Evolutionary conservation across 1,284 basidiomycete genomes (phyloP).

Genomic region (Tylopilus sp.): DNA sequence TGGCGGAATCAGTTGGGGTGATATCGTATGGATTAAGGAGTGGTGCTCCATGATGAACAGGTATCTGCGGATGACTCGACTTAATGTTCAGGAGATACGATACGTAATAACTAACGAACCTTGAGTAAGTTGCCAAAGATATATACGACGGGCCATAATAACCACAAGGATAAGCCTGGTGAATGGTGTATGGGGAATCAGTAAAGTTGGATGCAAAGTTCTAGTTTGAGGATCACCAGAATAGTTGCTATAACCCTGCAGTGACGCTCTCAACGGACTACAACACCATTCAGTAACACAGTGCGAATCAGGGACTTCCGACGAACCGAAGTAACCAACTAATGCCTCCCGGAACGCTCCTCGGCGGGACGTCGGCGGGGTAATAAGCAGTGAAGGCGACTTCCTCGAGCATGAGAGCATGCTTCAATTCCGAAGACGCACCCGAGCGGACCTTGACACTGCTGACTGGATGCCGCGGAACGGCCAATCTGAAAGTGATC

Average conservation of each 20-base stretch:
- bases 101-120: constrained; percentile 21
- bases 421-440: constrained; percentile 25
- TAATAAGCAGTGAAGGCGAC: constrained; percentile 60
- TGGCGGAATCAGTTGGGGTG: constrained; percentile 2
- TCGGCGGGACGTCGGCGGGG: constrained; percentile 40
- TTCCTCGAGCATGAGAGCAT: constrained; percentile 50
- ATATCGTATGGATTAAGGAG: constrained; percentile 41
- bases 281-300: neutral
- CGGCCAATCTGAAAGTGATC: constrained; percentile 47
- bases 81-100: neutral
- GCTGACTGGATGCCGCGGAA: constrained; percentile 41
- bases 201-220: neutral
- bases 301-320: neutral
- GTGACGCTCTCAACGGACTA: constrained; percentile 43
- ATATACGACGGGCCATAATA: constrained; percentile 50
- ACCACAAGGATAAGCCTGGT: constrained; percentile 39
- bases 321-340: constrained; percentile 52
- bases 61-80: constrained; percentile 40
- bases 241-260: constrained; percentile 45
- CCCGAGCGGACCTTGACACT: constrained; percentile 34
- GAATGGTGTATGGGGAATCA: neutral
- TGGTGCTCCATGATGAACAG: constrained; percentile 54
- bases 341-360: constrained; percentile 38
- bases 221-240: constrained; percentile 27
- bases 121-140: constrained; percentile 46